Conservation (phyloP, 2,329 filamentous ascomycete species). For the Pyricularia sp. region DNA sequence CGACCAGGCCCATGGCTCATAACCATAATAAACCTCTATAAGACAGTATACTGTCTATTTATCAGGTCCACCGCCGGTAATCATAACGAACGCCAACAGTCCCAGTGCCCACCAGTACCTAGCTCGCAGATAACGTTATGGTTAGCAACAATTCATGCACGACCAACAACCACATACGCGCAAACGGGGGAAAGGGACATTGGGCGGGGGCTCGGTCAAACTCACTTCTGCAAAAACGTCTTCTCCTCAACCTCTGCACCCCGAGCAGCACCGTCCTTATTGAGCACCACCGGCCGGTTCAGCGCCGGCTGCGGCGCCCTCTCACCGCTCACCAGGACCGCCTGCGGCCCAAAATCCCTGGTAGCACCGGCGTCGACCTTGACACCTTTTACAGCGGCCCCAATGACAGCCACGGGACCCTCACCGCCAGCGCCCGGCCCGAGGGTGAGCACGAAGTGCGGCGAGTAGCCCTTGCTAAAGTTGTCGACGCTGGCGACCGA, state of each 20-base stretch:
- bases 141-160: neutral
- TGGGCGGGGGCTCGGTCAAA: conserved; percentile 9
- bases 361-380: conserved; percentile 54
- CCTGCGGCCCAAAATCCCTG: conserved; percentile 55
- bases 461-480: conserved; percentile 52
- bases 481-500: conserved; percentile 46
- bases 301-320: conserved; percentile 47
- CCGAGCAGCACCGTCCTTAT: conserved; percentile 19
- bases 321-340: conserved; percentile 35
- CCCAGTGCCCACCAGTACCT: conserved; percentile 61
- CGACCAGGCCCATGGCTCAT: neutral
- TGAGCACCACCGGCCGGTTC: conserved; percentile 55
- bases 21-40: neutral
- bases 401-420: conserved; percentile 31
- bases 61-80: conserved; percentile 42
- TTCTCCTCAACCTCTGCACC: conserved; percentile 43
- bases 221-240: conserved; percentile 58
- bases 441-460: conserved; percentile 44
- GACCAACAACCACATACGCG: neutral
- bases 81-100: conserved; percentile 40
- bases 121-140: neutral
- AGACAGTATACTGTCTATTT: conserved; percentile 30
- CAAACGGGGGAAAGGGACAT: neutral
- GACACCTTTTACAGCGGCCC: conserved; percentile 45
- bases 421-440: conserved; percentile 7